A percentile compares a stretch with the other conserved stretches of the same genome.
Evolutionary conservation across 1,284 basidiomycete genomes (phyloP).

Genomic region (Volvariella surrecta): DNA sequence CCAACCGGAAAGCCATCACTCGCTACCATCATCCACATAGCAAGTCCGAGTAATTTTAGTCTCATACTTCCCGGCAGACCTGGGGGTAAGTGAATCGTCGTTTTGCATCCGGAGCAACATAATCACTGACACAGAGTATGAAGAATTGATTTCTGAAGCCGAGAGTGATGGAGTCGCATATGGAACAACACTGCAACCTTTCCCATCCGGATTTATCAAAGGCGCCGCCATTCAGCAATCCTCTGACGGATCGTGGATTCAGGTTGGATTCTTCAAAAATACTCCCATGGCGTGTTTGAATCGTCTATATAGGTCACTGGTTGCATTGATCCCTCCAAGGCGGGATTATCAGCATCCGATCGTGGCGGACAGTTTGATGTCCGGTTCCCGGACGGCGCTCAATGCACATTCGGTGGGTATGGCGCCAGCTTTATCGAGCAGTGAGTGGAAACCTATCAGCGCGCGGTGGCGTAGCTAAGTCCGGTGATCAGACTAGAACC

Average conservation of each 20-base stretch:
- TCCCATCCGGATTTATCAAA: conserved; percentile 32
- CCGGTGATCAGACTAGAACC: conserved; percentile 34
- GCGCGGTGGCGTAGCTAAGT: neutral
- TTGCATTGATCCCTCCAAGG: conserved; percentile 34
- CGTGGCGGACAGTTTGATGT: conserved; percentile 41
- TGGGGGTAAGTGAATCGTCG: conserved; percentile 23
- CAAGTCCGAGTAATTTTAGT: conserved; percentile 25
- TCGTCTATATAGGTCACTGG: conserved; percentile 31
- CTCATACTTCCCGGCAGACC: conserved; percentile 27
- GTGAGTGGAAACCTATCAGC: conserved; percentile 20
- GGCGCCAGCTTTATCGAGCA: conserved; percentile 43
- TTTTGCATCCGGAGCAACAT: neutral
- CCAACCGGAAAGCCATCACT: conserved; percentile 32
- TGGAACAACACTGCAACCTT: conserved; percentile 26
- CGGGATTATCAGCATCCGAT: conserved; percentile 27
- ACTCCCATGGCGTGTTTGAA: neutral
- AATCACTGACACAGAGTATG: conserved; percentile 1
- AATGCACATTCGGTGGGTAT: conserved; percentile 40
- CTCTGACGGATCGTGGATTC: conserved; percentile 32
- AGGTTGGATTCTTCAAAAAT: conserved; percentile 21
- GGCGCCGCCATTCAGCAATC: conserved; percentile 29
- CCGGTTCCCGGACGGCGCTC: conserved; percentile 43
- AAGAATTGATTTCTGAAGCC: conserved; percentile 33
- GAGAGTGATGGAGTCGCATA: conserved; percentile 31
- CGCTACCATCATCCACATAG: conserved; percentile 32